Evolutionary conservation across 768 basidiomycete genomes (phyloP), one percentile per base, ranked within the genome.

Genomic region (Boletus subcaerulescens): DNA sequence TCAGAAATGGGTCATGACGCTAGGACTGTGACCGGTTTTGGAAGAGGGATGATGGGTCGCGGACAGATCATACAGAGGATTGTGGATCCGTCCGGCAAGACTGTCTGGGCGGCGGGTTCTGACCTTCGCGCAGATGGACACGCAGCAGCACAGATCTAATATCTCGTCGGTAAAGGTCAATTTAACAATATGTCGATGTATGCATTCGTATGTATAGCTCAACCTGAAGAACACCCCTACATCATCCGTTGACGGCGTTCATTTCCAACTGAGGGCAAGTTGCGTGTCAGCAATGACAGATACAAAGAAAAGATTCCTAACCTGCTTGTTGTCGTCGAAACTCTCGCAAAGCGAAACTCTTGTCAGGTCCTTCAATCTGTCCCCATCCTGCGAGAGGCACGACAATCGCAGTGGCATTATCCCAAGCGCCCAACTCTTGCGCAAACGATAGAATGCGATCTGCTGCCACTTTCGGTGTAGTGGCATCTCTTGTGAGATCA

Each of bases 91-190:
- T 82, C 84, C 29, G 90, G 91, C 14, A 76, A 73, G 67, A 74
- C 80, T n/a, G 88, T 95, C 5, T 98, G 97, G 97, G 94, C 91
- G 1, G 96, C 91, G 22, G 96, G 95, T 7, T 93, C 89, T 5
- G 97, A 99, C 70, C 83, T 82, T 53, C 82, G 94, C 35, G 89
- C 81, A 17, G 94, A 96, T 69, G 94, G 94, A 14, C 89, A 92
- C 65, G 95, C 93, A 35, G 83, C 81, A 18, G 83, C 87, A 17
- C 92, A 97, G 66, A 92, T 95, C 50, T 94, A 70, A 73, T 51
- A 13, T 10, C 26, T 24, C 40, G 2, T 20, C 11, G 41, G 33
- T 29, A 29, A 18, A 39, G 24, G 39, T 48, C 38, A 5, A 49
- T 22, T 38, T 20, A 50, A 36, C 39, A 48, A 52, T 52, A 41